A percentile compares a stretch with the other conserved stretches of the same genome.
Evolutionary conservation across 1,284 basidiomycete genomes (phyloP).

Genomic region (Rhodotorula sp.): DNA sequence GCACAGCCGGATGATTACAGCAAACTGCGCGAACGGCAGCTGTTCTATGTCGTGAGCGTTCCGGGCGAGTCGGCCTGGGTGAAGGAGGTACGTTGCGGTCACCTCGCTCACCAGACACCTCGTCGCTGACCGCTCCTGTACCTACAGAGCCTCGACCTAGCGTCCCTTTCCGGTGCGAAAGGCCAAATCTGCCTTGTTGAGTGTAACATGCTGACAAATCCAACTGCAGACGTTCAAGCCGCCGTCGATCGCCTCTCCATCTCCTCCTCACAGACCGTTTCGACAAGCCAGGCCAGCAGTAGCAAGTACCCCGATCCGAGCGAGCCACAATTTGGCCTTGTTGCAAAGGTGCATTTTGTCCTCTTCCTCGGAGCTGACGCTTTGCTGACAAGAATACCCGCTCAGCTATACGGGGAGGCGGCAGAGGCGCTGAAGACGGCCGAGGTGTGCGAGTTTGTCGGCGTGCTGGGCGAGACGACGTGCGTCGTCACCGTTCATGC

Average conservation of each 20-base stretch:
- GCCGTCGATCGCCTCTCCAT: conserved; percentile 17
- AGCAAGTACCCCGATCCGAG: conserved; percentile 40
- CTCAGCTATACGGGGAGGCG: conserved; percentile 34
- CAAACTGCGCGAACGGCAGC: conserved; percentile 48
- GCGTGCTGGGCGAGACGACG: conserved; percentile 41
- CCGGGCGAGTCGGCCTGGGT: conserved; percentile 49
- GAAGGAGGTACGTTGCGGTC: conserved; percentile 25
- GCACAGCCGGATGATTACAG: conserved; percentile 42
- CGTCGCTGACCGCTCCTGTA: not conserved
- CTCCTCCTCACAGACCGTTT: not conserved
- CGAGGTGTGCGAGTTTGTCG: conserved; percentile 44
- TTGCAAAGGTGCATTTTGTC: conserved; percentile 33
- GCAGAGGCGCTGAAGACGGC: conserved; percentile 39
- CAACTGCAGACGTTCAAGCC: conserved; percentile 16
- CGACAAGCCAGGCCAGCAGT: not conserved
- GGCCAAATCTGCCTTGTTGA: too few species aligned
- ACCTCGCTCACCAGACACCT: not conserved
- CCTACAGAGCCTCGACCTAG: conserved; percentile 21
- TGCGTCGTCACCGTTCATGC: not conserved
- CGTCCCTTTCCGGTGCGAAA: not conserved
- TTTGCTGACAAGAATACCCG: not conserved
- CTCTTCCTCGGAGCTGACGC: too few species aligned
- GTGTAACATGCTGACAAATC: not conserved
- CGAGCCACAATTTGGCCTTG: conserved; percentile 36
- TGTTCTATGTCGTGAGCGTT: conserved; percentile 48